Evolutionary conservation across 257 asterid genomes (phyloP).

Genomic region (Anisodus tanguticus): DNA sequence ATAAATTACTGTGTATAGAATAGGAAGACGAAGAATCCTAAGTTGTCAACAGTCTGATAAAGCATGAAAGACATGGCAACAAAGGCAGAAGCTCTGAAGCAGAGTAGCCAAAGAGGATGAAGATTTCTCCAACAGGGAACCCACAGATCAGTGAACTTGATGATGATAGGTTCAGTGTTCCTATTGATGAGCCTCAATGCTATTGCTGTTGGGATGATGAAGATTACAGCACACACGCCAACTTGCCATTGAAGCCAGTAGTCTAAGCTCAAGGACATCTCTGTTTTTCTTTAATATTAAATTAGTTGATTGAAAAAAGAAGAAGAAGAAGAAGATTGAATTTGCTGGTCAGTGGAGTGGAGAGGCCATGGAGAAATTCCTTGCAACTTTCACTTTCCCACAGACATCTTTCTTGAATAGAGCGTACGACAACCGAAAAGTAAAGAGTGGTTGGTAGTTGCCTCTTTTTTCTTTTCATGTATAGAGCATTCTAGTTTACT

Average conservation of each 20-base stretch:
- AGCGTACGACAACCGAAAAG: background rate
- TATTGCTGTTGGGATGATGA: slow-evolving; percentile 50
- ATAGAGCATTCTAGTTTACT: too few species aligned
- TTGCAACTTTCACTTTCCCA: too few species aligned
- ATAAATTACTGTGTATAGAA: slow-evolving; percentile 85
- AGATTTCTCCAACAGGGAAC: slow-evolving; percentile 75
- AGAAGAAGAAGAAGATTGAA: background rate
- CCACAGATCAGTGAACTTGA: slow-evolving; percentile 58
- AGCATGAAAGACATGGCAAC: slow-evolving; percentile 64
- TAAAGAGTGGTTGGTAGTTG: background rate
- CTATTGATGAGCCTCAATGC: slow-evolving; percentile 47
- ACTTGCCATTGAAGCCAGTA: slow-evolving; percentile 91
- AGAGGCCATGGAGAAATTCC: background rate
- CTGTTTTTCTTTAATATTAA: background rate
- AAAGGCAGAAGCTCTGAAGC: slow-evolving; percentile 70
- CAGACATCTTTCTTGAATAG: background rate
- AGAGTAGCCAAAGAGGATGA: slow-evolving; percentile 76
- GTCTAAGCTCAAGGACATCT: slow-evolving; percentile 28
- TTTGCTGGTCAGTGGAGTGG: background rate
- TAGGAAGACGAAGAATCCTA: slow-evolving; percentile 73
- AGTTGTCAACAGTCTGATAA: slow-evolving; percentile 50
- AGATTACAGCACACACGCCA: slow-evolving; percentile 52
- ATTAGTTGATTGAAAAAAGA: background rate
- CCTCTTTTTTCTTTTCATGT: background rate
- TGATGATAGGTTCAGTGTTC: background rate